Conservation (phyloP, 2,329 filamentous ascomycete species). For the Onygenales sp. region DNA sequence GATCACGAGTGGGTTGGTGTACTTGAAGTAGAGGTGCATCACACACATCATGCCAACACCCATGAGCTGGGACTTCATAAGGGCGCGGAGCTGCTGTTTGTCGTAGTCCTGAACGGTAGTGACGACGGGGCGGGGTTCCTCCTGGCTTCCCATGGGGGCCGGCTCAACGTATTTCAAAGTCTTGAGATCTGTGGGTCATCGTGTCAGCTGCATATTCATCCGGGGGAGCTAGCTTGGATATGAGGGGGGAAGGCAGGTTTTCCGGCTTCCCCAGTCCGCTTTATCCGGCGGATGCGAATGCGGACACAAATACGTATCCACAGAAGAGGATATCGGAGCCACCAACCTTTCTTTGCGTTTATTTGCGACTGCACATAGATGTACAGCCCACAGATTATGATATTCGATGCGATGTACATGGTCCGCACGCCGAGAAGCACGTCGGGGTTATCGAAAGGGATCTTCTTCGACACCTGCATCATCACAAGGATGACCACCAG, state of each 20-base stretch:
- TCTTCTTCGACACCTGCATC: slow-evolving; percentile 96
- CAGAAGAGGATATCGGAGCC: neutral
- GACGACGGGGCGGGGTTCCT: slow-evolving; percentile 92
- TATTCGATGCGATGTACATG: slow-evolving; percentile 60
- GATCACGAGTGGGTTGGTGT: slow-evolving; percentile 97
- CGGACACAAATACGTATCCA: too few relatives aligned
- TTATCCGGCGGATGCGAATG: too few relatives aligned
- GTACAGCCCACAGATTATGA: slow-evolving; percentile 78
- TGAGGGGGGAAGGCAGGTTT: neutral
- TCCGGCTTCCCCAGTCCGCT: neutral
- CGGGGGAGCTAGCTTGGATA: neutral
- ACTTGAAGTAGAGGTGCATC: slow-evolving; percentile 99
- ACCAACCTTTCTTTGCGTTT: slow-evolving; percentile 92
- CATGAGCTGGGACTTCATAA: slow-evolving; percentile 89
- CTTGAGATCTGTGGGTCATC: slow-evolving; percentile 62
- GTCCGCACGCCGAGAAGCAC: slow-evolving; percentile 56
- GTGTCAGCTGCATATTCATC: too few relatives aligned
- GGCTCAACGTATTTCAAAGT: slow-evolving; percentile 99
- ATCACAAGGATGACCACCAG: slow-evolving; percentile 90
- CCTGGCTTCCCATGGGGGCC: slow-evolving; percentile 80
- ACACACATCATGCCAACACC: slow-evolving; percentile 95
- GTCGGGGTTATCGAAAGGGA: slow-evolving; percentile 84
- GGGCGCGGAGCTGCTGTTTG: slow-evolving; percentile 67
- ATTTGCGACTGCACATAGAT: slow-evolving; percentile 76
- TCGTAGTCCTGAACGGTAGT: slow-evolving; percentile 97